Evolutionary conservation across 805 yeast genomes (phyloP), one percentile per base, ranked within the genome.

Genomic region (Wickerhamiella siamensis): DNA sequence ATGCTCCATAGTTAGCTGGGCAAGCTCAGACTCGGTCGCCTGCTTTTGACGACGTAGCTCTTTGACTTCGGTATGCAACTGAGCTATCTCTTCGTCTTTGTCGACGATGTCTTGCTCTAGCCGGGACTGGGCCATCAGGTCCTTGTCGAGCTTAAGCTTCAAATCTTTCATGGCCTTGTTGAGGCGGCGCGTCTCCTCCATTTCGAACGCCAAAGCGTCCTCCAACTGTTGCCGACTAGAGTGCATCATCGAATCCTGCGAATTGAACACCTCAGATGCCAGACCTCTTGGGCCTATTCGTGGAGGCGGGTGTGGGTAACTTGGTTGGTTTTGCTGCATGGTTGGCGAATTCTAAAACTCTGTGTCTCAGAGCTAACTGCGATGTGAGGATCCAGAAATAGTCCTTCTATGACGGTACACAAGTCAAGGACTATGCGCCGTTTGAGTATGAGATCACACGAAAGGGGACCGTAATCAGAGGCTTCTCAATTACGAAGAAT

Each of bases 41-140:
- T 46, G 53, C 32, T 46, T 48, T n/a, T 45, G 36, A 22, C 42
- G 43, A 33, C 46, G 47, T 18, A 45, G 19, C 1, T 39, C 45
- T 38, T 48, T 48, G 31, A 51, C 45, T 42, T 55, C 53, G 14
- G 31, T 37, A 14, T 44, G 37, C 20, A 55, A 43, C 14, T 29
- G 33, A 21, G 36, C 51, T 3, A 55, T 46, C 24, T 32, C 35
- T 10, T 44, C 44, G 40, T 54, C 49, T 5, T 50, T 40, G 17
- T 49, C 43, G 22, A 44, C 49, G 16, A 58, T 38, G 32, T 57
- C 59, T 34, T 53, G 51, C 37, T 57, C 63, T 20, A 56, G 51
- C 36, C 47, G 47, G 21, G 39, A 21, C 36, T 54, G 57, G 3
- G 41, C 44, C 4, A 36, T 39, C 5, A 46, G 33, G 4, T 45